These are phyloP conservation scores for Yarrowia sp. DNA, from an alignment of 805 yeast genomes.

Conservation along the genomic window DNA sequence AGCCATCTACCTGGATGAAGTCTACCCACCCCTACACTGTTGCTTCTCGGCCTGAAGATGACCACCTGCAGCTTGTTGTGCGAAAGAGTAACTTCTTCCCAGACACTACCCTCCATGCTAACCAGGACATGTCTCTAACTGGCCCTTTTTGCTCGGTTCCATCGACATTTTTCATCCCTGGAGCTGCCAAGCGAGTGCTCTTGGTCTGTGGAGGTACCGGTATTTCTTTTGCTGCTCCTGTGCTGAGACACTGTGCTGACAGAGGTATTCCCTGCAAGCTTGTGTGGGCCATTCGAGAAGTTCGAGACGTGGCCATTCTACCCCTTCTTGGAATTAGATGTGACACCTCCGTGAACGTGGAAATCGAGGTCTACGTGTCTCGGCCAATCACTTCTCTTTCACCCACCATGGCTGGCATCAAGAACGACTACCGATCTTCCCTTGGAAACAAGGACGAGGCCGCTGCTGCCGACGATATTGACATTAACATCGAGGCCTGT, in stretches of 20 bases:
- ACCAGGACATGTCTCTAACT: constrained; percentile 37
- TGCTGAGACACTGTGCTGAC: constrained; percentile 67
- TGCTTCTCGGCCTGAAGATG: constrained; percentile 51
- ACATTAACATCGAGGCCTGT: constrained; percentile 22
- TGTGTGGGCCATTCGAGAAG: constrained; percentile 83
- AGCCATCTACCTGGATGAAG: constrained; percentile 43
- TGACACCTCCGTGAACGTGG: constrained; percentile 24
- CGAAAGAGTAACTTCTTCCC: constrained; percentile 41
- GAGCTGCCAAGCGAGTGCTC: constrained; percentile 42
- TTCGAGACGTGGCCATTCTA: constrained; percentile 71
- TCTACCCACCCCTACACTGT: constrained; percentile 47
- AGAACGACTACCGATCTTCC: constrained; percentile 9
- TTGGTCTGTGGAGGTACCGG: constrained; percentile 62
- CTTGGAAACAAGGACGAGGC: constrained; percentile 19
- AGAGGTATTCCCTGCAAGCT: constrained; percentile 66
- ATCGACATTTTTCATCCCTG: constrained; percentile 44
- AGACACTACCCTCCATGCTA: constrained; percentile 35
- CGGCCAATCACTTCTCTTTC: constrained; percentile 3
- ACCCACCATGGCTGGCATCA: not conserved
- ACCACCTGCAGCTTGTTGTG: constrained; percentile 39
- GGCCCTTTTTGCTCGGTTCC: constrained; percentile 42
- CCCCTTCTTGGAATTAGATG: constrained; percentile 59
- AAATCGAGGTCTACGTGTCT: constrained; percentile 20
- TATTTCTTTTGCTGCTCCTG: constrained; percentile 73
- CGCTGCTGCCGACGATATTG: constrained; percentile 15